phyloP scores from a whole-genome alignment of 2,329 filamentous ascomycete genomes.

The Aspergillus sp. region DNA sequence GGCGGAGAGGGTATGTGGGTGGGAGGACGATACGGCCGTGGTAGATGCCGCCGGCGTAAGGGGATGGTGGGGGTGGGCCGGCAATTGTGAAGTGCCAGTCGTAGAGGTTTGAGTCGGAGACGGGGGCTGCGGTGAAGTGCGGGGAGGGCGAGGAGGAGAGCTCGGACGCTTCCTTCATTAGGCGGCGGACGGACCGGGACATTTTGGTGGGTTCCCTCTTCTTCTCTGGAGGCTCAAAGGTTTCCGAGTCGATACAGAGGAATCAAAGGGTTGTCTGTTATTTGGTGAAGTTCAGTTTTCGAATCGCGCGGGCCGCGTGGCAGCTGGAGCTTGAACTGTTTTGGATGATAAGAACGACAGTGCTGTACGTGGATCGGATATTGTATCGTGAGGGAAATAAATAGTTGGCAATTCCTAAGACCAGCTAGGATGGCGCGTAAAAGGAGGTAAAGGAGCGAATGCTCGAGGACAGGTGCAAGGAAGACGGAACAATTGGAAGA shows the following conservation, averaged over 20 bases:
- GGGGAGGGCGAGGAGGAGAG: slow-evolving; percentile 77
- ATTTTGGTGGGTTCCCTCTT: slow-evolving; percentile 23
- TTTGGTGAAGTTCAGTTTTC: background rate
- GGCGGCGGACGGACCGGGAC: slow-evolving; percentile 42
- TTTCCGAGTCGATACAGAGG: background rate
- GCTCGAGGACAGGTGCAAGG: background rate
- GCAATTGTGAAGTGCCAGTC: slow-evolving; percentile 99
- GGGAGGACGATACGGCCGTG: slow-evolving; percentile 94
- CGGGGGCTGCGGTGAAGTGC: slow-evolving; percentile 81
- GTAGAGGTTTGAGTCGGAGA: slow-evolving; percentile 84
- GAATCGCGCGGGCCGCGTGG: background rate
- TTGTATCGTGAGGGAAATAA: background rate
- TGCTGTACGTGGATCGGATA: background rate
- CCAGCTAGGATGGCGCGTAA: slow-evolving; percentile 4
- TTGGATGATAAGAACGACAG: background rate
- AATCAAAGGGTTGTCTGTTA: background rate
- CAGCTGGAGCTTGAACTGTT: background rate
- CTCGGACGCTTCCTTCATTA: slow-evolving; percentile 84
- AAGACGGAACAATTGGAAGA: background rate
- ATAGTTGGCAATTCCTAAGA: background rate
- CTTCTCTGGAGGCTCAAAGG: slow-evolving; percentile 1
- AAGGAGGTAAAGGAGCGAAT: background rate
- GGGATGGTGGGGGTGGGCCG: slow-evolving; percentile 77
- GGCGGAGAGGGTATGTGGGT: slow-evolving; percentile 85
- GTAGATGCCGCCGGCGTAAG: slow-evolving; percentile 83